Base-by-base conservation (phyloP, 805 yeast genomes). In the Tetrapisispora namnaoensis region DNA sequence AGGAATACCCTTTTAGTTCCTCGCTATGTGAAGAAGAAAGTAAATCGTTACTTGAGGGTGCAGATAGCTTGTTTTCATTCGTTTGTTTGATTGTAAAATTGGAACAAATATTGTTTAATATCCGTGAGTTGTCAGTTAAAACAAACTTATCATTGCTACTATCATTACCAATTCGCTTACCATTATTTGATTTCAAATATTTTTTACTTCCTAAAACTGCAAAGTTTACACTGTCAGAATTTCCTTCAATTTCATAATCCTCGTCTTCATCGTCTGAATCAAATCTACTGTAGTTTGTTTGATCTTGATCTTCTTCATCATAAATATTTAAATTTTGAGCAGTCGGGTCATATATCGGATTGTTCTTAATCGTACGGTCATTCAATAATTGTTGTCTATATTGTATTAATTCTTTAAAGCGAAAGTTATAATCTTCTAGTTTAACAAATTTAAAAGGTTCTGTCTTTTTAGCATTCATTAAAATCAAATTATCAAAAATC, bases 401-500 rank as follows among this genome's bases (percentile, higher is more conserved):
- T 42, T 54, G 57, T 24, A 55, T 46, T 27, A 51, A 52, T 18
- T 49, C 45, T 6, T 28, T 41, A 20, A 59, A 48, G 11, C 50
- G 49, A 14, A 30, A 47, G 32, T 49, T 49, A 28, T 51, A 55
- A 38, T 52, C 48, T 9, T 20, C 46, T 40, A 59, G 39, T 32
- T 53, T 54, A 1, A 52, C 56, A 47, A 60, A 58, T 38, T 56
- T 52, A 43, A 60, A 60, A n/a, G 40, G 44, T 24, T 49, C 47
- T 10, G 45, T 48, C 5, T 51, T 27, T 17, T 48, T 48, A 13
- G 44, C 37, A 38, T 58, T 55, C 50, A 56, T 47, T 22, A 17
- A 41, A 6, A 57, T 51, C 30, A 60, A 49, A 47, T 55, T 55
- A 22, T 58, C 52, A 36, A 60, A 53, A 13, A 54, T 58, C 10